Conservation (phyloP, 208 protist genomes). For the Crithidia brevicula region DNA sequence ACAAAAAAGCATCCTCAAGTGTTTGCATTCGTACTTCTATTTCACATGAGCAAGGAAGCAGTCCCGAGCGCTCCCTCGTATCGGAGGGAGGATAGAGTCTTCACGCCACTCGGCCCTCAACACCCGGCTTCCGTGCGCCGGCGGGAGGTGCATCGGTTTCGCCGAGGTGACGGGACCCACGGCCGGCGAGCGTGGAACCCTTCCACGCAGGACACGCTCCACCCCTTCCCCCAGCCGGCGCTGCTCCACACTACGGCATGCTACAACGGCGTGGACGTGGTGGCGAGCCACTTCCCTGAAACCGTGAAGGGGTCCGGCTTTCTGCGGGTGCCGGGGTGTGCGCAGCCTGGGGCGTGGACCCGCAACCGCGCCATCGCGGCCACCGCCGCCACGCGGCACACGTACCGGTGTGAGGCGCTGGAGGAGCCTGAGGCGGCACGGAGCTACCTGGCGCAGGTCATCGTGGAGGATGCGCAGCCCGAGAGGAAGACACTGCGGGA, state of each 20-base stretch:
- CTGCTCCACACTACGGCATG: constrained; percentile 52
- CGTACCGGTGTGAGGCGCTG: constrained; percentile 39
- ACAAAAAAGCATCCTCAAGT: neutral
- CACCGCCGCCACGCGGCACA: constrained; percentile 35
- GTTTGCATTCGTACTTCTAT: no score
- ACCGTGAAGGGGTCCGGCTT: constrained; percentile 45
- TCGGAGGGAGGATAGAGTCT: constrained; percentile 43
- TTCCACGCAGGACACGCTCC: constrained; percentile 63
- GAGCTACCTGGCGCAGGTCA: constrained; percentile 55
- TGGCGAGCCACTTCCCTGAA: constrained; percentile 61
- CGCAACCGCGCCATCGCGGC: constrained; percentile 16
- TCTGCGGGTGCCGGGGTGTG: constrained; percentile 27
- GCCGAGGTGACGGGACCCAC: constrained; percentile 22
- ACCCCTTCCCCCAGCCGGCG: constrained; percentile 77
- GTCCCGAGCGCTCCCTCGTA: neutral
- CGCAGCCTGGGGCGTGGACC: constrained; percentile 39
- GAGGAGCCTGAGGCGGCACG: constrained; percentile 26
- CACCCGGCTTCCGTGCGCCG: constrained; percentile 28
- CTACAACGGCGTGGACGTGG: constrained; percentile 72
- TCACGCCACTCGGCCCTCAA: constrained; percentile 40
- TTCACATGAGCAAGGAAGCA: constrained; percentile 12
- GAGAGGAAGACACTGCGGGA: constrained; percentile 38
- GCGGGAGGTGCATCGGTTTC: constrained; percentile 54
- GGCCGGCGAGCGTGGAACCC: constrained; percentile 66
- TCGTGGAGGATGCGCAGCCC: constrained; percentile 44